Base-by-base conservation (phyloP, 169 alveolate genomes). In the Babesia microti region DNA sequence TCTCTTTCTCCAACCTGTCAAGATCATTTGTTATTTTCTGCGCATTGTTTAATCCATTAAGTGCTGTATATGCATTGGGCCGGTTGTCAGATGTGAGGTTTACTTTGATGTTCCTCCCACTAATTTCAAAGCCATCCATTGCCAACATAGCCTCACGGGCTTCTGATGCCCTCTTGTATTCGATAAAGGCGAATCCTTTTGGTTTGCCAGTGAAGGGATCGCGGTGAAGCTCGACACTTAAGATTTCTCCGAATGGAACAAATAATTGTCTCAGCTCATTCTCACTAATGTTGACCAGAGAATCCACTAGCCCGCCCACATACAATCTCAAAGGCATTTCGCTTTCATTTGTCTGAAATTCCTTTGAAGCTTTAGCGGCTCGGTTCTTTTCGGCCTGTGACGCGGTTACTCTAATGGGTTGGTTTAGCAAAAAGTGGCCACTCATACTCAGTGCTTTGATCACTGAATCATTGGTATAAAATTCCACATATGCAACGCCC, bases 341-440 rank as follows among this genome's bases (percentile, higher is more conserved):
- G 27, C 80, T 83, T 11, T 85, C 94, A 58, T 82, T 85, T 54
- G 84, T 75, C 55, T 59, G 88, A 15, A 44, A 70, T 35, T 66
- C 79, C 68, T 88, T 92, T 15, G 91, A 89, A 0, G 96, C 97
- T 28, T 84, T 78, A 4, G 98, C 99, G 24, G 97, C 96, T 44
- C 99, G 78, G 72, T 95, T 95, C 72, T 92, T 95, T 70, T 95
- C 99, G 1, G 98, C 98, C 79, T 91, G 95, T 19, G 98, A 91
- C 14, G 97, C 89, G 59, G 91, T 91, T 22, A 94, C 91, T 5
- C 84, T 73, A 21, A 83, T 79, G 2, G 95, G 88, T 50, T 86
- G 87, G 14, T 95, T 96, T 59, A 83, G 79, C 33, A 91, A 55
- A 59, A 73, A 72, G 44, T 81, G 83, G 0, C 98, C 98, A 47